Percentiles rank a stretch among this genome's conserved stretches.
These are phyloP conservation scores for Lichtheimia ornata DNA, from an alignment of 371 early-diverging fungal species.

Conservation along the genomic window DNA sequence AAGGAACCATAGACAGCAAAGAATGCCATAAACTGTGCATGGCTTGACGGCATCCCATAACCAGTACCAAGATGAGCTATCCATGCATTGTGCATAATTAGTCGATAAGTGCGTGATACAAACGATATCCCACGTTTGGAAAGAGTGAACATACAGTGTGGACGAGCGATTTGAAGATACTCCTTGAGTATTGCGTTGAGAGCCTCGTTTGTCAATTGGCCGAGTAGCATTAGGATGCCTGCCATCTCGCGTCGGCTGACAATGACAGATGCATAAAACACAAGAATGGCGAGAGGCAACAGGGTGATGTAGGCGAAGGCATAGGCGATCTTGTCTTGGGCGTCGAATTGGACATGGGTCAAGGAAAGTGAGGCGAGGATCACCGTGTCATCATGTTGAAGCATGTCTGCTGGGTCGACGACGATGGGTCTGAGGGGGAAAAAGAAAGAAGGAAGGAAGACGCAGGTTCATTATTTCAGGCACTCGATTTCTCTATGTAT, in stretches of 20 bases:
- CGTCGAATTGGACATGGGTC: slow-evolving; percentile 75
- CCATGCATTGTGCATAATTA: not conserved
- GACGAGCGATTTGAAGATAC: slow-evolving; percentile 72
- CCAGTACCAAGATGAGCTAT: slow-evolving; percentile 79
- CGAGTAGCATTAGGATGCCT: slow-evolving; percentile 70
- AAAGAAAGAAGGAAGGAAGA: too few relatives aligned
- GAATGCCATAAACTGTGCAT: slow-evolving; percentile 90
- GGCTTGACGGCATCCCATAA: slow-evolving; percentile 95
- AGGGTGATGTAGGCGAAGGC: slow-evolving; percentile 73
- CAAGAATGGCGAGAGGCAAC: slow-evolving; percentile 77
- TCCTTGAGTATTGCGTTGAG: slow-evolving; percentile 75
- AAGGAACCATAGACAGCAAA: slow-evolving; percentile 69
- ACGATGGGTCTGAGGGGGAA: too few relatives aligned
- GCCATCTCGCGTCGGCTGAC: slow-evolving; percentile 76
- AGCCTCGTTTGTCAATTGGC: slow-evolving; percentile 83
- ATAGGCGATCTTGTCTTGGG: slow-evolving; percentile 53
- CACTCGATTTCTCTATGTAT: too few relatives aligned
- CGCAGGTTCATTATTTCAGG: too few relatives aligned
- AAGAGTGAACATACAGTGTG: slow-evolving; percentile 55
- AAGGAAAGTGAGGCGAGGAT: slow-evolving; percentile 57
- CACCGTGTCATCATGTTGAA: not conserved
- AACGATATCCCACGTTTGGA: not conserved
- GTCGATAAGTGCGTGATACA: not conserved
- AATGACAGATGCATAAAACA: slow-evolving; percentile 77
- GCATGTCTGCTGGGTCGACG: too few relatives aligned